Evolutionary conservation across 768 basidiomycete genomes (phyloP).

Genomic region (Strobilomyces dryophilus): DNA sequence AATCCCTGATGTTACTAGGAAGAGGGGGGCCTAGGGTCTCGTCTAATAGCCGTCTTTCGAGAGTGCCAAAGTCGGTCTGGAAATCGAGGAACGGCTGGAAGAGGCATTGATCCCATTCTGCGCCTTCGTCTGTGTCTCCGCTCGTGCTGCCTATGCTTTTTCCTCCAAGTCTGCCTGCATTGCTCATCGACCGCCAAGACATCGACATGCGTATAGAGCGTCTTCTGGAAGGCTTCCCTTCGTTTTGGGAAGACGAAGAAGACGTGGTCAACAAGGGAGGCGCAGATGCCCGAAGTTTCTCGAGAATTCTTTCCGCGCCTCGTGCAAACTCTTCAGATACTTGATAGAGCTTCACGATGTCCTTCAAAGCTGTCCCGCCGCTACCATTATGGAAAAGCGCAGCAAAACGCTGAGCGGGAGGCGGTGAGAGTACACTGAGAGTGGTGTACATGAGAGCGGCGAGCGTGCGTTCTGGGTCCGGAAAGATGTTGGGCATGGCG

Average conservation of each 20-base stretch:
- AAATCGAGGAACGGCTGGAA: constrained; percentile 94
- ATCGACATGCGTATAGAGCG: constrained; percentile 65
- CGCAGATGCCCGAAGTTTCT: constrained; percentile 53
- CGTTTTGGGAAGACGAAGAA: constrained; percentile 19
- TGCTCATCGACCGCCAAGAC: constrained; percentile 46
- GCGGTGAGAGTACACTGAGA: constrained; percentile 74
- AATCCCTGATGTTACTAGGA: constrained; percentile 18
- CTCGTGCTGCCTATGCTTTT: constrained; percentile 9
- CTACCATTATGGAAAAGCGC: constrained; percentile 57
- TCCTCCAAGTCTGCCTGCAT: constrained; percentile 16
- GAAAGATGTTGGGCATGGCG: constrained; percentile 82
- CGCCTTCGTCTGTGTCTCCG: constrained; percentile 18
- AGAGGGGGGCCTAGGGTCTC: constrained; percentile 50
- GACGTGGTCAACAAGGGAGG: constrained; percentile 18
- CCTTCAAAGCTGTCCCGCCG: constrained; percentile 57
- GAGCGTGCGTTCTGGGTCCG: constrained; percentile 72
- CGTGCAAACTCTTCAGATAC: constrained; percentile 82
- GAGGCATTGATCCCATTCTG: constrained; percentile 85
- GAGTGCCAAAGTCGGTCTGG: constrained; percentile 75
- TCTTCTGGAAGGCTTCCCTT: constrained; percentile 39
- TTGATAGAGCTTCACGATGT: constrained; percentile 67
- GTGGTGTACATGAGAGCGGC: constrained; percentile 81
- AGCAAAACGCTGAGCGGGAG: constrained; percentile 74
- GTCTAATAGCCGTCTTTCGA: constrained; percentile 72
- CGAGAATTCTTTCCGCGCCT: constrained; percentile 68